Percentiles rank a stretch among this genome's conserved stretches.
These are phyloP conservation scores for Globisporangium solare DNA, from an alignment of 352 stramenopile genomes.

Conservation along the genomic window DNA sequence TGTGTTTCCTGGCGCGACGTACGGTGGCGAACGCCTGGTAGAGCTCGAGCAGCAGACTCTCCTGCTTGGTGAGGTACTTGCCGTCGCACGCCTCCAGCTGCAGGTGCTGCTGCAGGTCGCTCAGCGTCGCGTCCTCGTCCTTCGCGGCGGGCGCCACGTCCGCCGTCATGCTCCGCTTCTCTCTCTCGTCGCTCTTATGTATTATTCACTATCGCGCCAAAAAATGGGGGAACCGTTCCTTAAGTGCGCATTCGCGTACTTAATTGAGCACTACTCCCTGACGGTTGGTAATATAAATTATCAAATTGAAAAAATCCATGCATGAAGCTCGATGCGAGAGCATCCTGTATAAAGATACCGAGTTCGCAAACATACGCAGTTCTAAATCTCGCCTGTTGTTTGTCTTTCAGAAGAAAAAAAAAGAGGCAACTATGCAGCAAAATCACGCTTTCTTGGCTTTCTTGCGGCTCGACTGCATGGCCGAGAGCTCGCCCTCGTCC, in stretches of 20 bases:
- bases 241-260: background rate
- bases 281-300: too few species aligned
- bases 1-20: background rate
- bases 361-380: background rate
- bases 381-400: background rate
- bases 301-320: background rate
- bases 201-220: background rate
- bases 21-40: conserved; percentile 40
- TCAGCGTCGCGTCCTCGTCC: conserved; percentile 38
- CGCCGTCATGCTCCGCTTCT: conserved; percentile 8
- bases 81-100: conserved; percentile 63
- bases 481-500: background rate
- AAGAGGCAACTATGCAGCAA: background rate
- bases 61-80: conserved; percentile 76
- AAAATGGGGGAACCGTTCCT: background rate
- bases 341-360: too few species aligned
- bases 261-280: too few species aligned
- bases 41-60: conserved; percentile 68
- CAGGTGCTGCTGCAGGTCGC: conserved; percentile 67
- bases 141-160: conserved; percentile 20
- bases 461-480: conserved; percentile 14
- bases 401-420: background rate
- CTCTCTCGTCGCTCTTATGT: background rate
- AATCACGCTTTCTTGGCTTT: conserved; percentile 20
- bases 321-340: background rate